Percentiles rank a stretch among this genome's conserved stretches.
Conservation (phyloP, 192 early-diverging fungal genomes). For the Funneliformis mosseae region DNA sequence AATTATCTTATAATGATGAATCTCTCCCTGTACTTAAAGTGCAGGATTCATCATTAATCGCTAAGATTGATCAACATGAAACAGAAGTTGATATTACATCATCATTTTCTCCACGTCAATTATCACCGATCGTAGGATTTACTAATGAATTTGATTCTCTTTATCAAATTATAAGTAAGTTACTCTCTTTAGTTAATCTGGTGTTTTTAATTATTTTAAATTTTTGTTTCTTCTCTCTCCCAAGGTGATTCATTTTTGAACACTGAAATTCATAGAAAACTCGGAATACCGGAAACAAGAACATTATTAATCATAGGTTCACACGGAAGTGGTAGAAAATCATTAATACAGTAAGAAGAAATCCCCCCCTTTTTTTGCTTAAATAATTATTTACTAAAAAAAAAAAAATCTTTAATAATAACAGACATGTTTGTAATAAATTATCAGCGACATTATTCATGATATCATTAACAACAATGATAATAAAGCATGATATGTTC, state of each 20-base stretch:
- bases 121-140: not conserved
- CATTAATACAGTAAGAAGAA: conserved; percentile 43
- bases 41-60: not conserved
- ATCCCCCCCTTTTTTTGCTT: not conserved
- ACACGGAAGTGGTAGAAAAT: conserved; percentile 51
- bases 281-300: conserved; percentile 48
- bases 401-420: not conserved
- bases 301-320: conserved; percentile 50
- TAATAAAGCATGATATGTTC: conserved; percentile 38
- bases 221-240: not conserved
- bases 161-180: not conserved
- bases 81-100: not conserved
- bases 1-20: not conserved
- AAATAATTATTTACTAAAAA: not conserved
- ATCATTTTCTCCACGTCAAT: not conserved
- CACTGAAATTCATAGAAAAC: conserved; percentile 30
- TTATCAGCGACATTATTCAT: conserved; percentile 32
- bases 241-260: conserved; percentile 25
- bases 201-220: no score
- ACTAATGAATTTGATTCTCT: not conserved
- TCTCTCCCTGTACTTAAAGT: not conserved
- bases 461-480: conserved; percentile 35
- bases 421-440: conserved; percentile 18
- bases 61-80: not conserved
- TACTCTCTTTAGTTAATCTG: no score